Evolutionary conservation across 805 yeast species (phyloP).

Genomic region (Helenozyma baotianmanensis): DNA sequence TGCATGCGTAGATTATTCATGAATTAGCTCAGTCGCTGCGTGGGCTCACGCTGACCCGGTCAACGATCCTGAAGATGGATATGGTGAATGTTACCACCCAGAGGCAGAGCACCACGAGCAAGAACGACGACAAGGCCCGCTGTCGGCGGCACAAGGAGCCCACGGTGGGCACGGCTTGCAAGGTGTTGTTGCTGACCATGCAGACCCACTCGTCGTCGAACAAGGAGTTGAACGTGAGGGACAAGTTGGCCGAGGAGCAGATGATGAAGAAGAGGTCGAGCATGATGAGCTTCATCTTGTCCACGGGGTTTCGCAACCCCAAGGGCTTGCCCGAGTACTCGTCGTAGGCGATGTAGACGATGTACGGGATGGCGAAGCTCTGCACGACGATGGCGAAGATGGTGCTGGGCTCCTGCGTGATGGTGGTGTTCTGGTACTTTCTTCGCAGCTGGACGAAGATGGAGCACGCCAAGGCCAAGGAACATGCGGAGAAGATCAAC

Average conservation of each 20-base stretch:
- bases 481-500: constrained; percentile 52
- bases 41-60: constrained; percentile 41
- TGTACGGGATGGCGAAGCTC: constrained; percentile 69
- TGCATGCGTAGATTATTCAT: no score
- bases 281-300: constrained; percentile 75
- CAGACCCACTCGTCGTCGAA: constrained; percentile 82
- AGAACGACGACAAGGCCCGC: constrained; percentile 69
- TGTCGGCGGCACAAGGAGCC: constrained; percentile 71
- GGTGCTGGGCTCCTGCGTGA: constrained; percentile 81
- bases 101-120: constrained; percentile 66
- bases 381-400: constrained; percentile 90
- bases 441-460: constrained; percentile 43
- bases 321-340: constrained; percentile 90
- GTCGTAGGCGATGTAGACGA: constrained; percentile 79
- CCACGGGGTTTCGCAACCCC: constrained; percentile 81
- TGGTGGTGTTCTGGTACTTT: constrained; percentile 28
- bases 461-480: constrained; percentile 67
- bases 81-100: constrained; percentile 88
- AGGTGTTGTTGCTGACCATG: constrained; percentile 18
- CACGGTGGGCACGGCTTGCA: constrained; percentile 26
- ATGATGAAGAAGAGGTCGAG: constrained; percentile 84
- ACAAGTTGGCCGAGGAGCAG: constrained; percentile 80
- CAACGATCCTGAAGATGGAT: constrained; percentile 78
- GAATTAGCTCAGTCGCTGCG: constrained; percentile 12
- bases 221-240: constrained; percentile 79